Evolutionary conservation across 2,329 filamentous ascomycete genomes (phyloP).

Genomic region (Simplicillium sp.): DNA sequence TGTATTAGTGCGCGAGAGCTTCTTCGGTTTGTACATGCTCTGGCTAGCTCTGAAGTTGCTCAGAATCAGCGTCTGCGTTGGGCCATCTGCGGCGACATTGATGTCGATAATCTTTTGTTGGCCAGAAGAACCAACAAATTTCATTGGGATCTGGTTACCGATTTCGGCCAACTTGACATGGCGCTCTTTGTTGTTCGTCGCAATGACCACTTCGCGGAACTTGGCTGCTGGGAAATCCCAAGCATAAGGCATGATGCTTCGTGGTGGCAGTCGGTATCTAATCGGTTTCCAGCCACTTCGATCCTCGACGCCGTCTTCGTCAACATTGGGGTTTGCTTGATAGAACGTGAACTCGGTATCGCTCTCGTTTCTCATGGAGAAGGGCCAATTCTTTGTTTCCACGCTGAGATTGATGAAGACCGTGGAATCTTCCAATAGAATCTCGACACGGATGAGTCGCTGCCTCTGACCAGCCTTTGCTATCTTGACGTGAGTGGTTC

Average conservation of each 20-base stretch:
- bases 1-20: constrained; percentile 34
- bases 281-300: constrained; percentile 86
- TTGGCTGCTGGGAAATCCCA: constrained; percentile 99
- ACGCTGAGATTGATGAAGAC: constrained; percentile 86
- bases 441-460: constrained; percentile 75
- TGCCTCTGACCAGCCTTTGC: constrained; percentile 86
- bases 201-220: constrained; percentile 81
- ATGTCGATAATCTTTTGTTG: constrained; percentile 88
- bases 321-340: constrained; percentile 85
- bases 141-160: constrained; percentile 91
- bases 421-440: constrained; percentile 86
- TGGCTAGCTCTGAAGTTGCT: constrained; percentile 90
- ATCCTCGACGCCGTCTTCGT: constrained; percentile 80
- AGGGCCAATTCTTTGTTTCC: constrained; percentile 94
- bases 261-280: constrained; percentile 79
- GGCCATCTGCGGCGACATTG: constrained; percentile 90
- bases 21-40: constrained; percentile 70
- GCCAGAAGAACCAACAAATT: constrained; percentile 59
- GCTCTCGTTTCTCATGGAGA: constrained; percentile 97
- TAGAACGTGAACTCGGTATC: constrained; percentile 95
- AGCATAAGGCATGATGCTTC: constrained; percentile 98
- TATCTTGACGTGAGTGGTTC: constrained; percentile 87
- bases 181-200: constrained; percentile 46
- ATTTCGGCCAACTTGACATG: constrained; percentile 95
- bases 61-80: constrained; percentile 86